Conservation (phyloP, 352 stramenopile species). For the Pythium scleroteichum region DNA sequence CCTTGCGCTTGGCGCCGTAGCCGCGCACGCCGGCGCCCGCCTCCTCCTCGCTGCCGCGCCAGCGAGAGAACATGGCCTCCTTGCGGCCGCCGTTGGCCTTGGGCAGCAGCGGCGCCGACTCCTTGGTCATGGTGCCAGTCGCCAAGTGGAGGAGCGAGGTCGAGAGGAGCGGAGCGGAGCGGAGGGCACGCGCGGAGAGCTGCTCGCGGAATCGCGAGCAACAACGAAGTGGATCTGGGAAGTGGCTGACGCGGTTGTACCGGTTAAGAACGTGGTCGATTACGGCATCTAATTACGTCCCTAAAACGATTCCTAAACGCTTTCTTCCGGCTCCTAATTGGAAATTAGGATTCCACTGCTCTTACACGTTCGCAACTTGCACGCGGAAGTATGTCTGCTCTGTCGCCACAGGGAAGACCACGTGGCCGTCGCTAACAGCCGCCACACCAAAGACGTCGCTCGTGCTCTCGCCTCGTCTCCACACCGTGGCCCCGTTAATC, state of each 20-base stretch:
- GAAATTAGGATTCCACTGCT: too few relatives aligned
- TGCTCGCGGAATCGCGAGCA: not conserved
- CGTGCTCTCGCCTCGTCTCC: not conserved
- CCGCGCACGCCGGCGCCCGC: not conserved
- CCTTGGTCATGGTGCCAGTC: constrained; percentile 17
- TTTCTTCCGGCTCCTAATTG: too few relatives aligned
- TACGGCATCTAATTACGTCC: too few relatives aligned
- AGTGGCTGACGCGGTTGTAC: not conserved
- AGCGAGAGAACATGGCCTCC: constrained; percentile 48
- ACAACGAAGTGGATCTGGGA: not conserved
- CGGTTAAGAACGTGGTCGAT: too few relatives aligned
- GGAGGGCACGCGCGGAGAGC: not conserved
- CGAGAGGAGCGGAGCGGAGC: not conserved
- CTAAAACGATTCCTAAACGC: too few relatives aligned
- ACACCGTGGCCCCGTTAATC: constrained; percentile 36
- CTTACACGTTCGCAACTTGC: too few relatives aligned
- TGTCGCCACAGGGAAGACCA: too few relatives aligned
- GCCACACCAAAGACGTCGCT: too few relatives aligned
- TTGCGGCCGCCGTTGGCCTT: constrained; percentile 29
- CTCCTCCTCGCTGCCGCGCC: constrained; percentile 43
- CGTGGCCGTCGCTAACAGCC: too few relatives aligned
- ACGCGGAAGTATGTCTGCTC: too few relatives aligned
- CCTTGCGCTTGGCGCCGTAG: constrained; percentile 12
- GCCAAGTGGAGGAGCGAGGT: not conserved
- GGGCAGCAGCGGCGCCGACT: constrained; percentile 45